These are phyloP conservation scores for Chimonanthus praecox DNA, from an alignment of 164 flowering plant species.

Conservation along the genomic window DNA sequence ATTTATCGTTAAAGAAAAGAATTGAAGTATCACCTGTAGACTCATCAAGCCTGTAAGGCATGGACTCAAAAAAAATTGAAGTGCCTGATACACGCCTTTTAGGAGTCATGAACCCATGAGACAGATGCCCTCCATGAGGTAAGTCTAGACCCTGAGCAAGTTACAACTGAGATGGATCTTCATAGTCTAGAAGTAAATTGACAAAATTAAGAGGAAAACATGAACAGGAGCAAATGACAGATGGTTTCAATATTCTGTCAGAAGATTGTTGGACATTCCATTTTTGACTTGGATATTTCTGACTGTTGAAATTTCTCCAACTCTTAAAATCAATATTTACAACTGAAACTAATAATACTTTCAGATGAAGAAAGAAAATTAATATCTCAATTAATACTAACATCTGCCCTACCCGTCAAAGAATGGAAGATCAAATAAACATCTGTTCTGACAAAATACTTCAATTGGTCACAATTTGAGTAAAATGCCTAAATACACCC, in stretches of 20 bases:
- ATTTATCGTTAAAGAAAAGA: background rate
- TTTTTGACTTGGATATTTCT: background rate
- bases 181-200: background rate
- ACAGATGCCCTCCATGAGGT: conserved; percentile 94
- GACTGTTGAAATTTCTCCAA: too few relatives aligned
- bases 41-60: conserved; percentile 92
- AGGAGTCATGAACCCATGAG: conserved; percentile 97
- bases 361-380: background rate
- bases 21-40: conserved; percentile 49
- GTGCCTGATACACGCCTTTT: conserved; percentile 90
- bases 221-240: background rate
- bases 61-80: conserved; percentile 86
- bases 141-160: conserved; percentile 76
- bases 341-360: background rate
- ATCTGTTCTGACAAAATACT: background rate
- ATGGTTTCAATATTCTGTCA: too few relatives aligned
- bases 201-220: background rate
- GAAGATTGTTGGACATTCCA: background rate
- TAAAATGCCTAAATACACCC: background rate
- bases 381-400: background rate
- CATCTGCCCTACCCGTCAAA: too few relatives aligned
- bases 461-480: background rate
- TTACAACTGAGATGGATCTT: conserved; percentile 6
- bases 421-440: background rate
- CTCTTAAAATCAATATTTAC: background rate